Evolutionary conservation across 208 protist genomes (phyloP).

Genomic region (Acanthamoeba triangularis): DNA sequence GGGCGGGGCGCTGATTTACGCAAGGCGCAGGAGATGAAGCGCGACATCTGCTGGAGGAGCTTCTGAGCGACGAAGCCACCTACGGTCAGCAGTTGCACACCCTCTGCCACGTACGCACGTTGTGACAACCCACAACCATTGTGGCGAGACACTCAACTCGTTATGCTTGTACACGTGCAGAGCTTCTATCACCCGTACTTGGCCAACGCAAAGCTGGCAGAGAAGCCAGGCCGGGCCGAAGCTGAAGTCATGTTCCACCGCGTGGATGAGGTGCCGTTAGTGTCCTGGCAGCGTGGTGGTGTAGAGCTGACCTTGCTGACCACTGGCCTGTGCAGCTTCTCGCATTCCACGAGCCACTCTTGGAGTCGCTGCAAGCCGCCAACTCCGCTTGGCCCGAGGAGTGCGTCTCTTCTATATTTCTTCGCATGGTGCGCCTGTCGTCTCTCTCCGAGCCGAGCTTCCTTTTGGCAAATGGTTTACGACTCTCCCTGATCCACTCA

Average conservation of each 20-base stretch:
- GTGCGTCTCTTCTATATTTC: not conserved
- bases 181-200: conserved; percentile 4
- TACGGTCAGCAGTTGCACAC: not conserved
- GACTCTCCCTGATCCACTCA: not conserved
- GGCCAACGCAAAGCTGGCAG: conserved; percentile 5
- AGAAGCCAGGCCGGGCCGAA: not conserved
- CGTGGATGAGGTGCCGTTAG: not conserved
- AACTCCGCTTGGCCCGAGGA: not conserved
- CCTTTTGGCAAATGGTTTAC: not conserved
- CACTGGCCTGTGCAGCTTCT: not conserved
- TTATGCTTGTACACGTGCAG: not conserved
- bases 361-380: not conserved
- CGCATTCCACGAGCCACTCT: not conserved
- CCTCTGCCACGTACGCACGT: not conserved
- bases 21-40: not conserved
- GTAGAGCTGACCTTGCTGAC: not conserved
- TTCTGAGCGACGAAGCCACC: not conserved
- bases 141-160: not conserved
- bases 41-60: not conserved
- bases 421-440: not conserved
- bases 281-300: not conserved
- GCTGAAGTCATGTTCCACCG: conserved; percentile 14
- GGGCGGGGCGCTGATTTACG: not conserved
- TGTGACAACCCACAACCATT: not conserved
- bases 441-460: not conserved